phyloP scores from a whole-genome alignment of 208 protist species.

The Crithidia thermophila region DNA sequence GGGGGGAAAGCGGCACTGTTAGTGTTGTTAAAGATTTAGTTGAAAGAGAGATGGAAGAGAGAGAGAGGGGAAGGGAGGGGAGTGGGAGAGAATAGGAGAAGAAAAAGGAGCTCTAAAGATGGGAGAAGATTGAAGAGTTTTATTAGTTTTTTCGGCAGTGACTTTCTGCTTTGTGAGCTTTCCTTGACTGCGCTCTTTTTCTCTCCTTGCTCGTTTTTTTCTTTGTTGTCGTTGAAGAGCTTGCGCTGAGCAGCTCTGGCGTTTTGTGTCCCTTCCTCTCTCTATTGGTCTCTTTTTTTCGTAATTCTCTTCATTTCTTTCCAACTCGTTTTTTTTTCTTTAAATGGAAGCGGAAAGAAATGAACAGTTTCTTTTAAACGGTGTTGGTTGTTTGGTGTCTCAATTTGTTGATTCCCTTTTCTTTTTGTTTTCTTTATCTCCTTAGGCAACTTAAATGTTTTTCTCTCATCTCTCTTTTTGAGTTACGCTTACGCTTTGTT shows the following conservation, averaged over 20 bases:
- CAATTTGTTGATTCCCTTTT: conserved; percentile 8
- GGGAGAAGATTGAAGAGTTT: too few species aligned
- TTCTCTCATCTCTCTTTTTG: too few species aligned
- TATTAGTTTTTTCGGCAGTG: too few species aligned
- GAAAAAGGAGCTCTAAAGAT: conserved; percentile 4
- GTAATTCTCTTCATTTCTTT: conserved; percentile 6
- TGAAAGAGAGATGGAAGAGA: not conserved
- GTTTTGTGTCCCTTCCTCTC: not conserved
- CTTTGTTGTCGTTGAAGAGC: too few species aligned
- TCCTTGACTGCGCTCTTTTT: too few species aligned
- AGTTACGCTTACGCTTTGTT: not conserved
- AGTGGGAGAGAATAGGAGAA: not conserved
- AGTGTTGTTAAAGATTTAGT: not conserved
- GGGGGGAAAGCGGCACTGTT: not conserved
- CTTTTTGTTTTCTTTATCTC: conserved; percentile 15
- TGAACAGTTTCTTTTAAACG: not conserved
- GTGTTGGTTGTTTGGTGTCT: not conserved
- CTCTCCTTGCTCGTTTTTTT: not conserved
- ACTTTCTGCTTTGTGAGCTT: too few species aligned
- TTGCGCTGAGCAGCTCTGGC: too few species aligned
- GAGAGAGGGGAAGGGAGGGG: not conserved
- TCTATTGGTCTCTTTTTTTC: conserved; percentile 22
- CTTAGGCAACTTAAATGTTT: conserved; percentile 19
- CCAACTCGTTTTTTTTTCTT: conserved; percentile 9
- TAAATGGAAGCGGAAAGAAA: too few species aligned